Evolutionary conservation across 116 monocot genomes (phyloP), one percentile per base, ranked within the genome.

Genomic region (Cymodocea nodosa): DNA sequence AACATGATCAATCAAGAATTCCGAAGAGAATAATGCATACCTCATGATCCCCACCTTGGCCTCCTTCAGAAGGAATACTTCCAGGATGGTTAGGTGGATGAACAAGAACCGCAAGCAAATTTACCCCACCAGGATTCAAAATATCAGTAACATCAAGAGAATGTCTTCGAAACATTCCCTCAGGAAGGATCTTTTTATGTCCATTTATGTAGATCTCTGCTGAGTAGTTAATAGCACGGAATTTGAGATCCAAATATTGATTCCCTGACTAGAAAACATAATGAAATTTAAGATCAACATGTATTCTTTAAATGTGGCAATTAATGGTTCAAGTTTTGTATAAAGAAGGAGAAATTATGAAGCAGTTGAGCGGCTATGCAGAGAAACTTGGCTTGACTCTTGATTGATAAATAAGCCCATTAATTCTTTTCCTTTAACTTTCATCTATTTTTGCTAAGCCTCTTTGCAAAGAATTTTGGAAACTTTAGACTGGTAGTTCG

Each of bases 1-100:
- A 6, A 37, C 37, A 4, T 6, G 44, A 44, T 11, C 44, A 44
- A 44, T 18, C 36, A 62, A 37, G 62, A 35, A 62, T 62, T 5
- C 35, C 37, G n/a, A 18, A 19, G 39, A 62, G 0, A 62, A 37
- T n/a, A 22, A 35, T 36, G 15, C 63, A 77, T 75, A 91, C 97
- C 91, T 91, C 91, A 66, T 98, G 97, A 82, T 98, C 97, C 35
- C 97, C 97, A 77, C 97, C 97, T 80, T 91, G 97, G 25, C 97
- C 97, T 57, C 97, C 97, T 44, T 82, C 73, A 60, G 76, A 76
- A 60, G 97, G 97, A 72, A 98, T 98, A 4, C 50, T 67, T 67
- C 97, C 97, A 69, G 97, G 97, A 86, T 98, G 81, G 62, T 91
- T 88, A 77, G 97, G 97, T 77, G 97, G 97, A 82, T 88, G 78